Percentiles rank a stretch among this genome's conserved stretches.
phyloP scores from a whole-genome alignment of 768 basidiomycete species.

The Hygrophorus russula region DNA sequence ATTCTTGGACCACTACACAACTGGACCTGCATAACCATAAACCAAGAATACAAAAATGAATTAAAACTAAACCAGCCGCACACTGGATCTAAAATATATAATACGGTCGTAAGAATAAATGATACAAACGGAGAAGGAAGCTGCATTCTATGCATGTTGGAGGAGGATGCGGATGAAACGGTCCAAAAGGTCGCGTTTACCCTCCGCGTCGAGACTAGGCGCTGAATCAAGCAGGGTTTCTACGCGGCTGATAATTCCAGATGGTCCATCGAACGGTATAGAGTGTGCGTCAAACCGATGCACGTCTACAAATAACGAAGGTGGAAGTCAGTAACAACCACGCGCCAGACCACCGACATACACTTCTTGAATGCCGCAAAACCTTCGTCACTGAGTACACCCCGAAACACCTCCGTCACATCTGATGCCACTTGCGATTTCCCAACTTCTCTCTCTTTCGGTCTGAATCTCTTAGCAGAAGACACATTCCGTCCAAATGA shows the following conservation, averaged over 20 bases:
- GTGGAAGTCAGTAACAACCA: constrained; percentile 1
- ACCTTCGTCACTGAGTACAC: constrained; percentile 32
- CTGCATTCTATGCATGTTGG: constrained; percentile 26
- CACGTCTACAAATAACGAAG: constrained; percentile 36
- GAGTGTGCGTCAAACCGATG: constrained; percentile 64
- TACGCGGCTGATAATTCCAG: constrained; percentile 56
- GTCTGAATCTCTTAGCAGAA: constrained; percentile 13
- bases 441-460: constrained; percentile 15
- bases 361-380: constrained; percentile 53
- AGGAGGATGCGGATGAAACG: constrained; percentile 51
- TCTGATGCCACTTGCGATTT: constrained; percentile 30
- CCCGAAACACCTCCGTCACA: constrained; percentile 36
- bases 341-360: constrained; percentile 21
- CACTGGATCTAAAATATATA: background rate
- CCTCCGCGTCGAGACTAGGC: constrained; percentile 32
- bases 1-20: too few species aligned
- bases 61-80: too few species aligned
- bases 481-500: constrained; percentile 19
- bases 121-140: background rate
- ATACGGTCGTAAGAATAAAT: background rate
- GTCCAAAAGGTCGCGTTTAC: constrained; percentile 43
- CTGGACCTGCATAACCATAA: too few species aligned
- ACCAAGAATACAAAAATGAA: too few species aligned
- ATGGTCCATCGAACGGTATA: constrained; percentile 67
- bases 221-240: constrained; percentile 46